These are phyloP conservation scores for Trichoderma sp. DNA, from an alignment of 2,329 filamentous ascomycete species.

Conservation along the genomic window DNA sequence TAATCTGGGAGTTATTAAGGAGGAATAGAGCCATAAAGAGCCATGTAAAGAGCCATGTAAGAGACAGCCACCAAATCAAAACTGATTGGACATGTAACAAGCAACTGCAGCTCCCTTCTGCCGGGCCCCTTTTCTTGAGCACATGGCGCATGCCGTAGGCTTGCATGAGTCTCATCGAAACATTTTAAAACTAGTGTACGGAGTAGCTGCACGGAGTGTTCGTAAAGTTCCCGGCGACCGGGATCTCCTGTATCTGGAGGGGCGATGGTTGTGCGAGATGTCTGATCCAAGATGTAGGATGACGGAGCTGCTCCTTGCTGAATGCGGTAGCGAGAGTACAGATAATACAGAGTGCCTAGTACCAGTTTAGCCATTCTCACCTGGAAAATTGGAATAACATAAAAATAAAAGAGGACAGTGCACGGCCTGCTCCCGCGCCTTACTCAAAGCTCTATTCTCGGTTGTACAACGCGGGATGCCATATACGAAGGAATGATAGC, in stretches of 20 bases:
- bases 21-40: neutral
- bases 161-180: conserved; percentile 12
- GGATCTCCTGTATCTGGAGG: conserved; percentile 17
- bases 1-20: neutral
- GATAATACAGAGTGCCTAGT: neutral
- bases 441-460: neutral
- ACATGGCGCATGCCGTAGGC: neutral
- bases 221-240: conserved; percentile 24
- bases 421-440: neutral
- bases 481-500: neutral
- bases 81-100: neutral
- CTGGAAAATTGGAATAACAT: neutral
- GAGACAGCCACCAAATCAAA: neutral
- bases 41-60: neutral
- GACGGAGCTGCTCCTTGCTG: conserved; percentile 3
- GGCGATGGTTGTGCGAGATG: conserved; percentile 7
- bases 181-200: neutral
- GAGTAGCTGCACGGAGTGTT: conserved; percentile 21
- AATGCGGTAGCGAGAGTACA: conserved; percentile 4
- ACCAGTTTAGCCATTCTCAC: neutral
- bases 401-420: neutral
- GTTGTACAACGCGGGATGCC: neutral
- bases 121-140: neutral
- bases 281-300: conserved; percentile 24
- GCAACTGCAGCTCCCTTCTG: neutral